Base-by-base conservation (phyloP, 768 basidiomycete genomes). In the Leccinum subgranulosum region DNA sequence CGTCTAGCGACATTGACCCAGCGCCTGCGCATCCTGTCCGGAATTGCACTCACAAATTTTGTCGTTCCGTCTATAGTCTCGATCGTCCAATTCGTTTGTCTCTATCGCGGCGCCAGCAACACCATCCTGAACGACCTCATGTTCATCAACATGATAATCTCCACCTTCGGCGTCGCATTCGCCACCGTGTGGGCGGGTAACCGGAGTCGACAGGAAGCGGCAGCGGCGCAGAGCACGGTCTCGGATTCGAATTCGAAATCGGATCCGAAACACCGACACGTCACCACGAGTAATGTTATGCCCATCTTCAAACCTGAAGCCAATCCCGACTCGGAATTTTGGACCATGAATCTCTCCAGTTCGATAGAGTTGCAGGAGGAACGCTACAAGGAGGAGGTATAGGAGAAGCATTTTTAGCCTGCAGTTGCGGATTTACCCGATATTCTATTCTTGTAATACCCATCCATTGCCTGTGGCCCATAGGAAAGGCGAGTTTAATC, bases 41-140 rank as follows among this genome's bases (percentile, higher is more conserved):
- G 58, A 21, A 71, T 73, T 21, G 69, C 72, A 17, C 64, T 69
- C 45, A 67, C 71, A 6, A 73, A 74, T 53, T 74, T 73, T 51
- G 34, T 69, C n/a, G 54, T 74, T 31, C 73, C 73, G 0, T 60
- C 69, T 1, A 49, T 72, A 19, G 69, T 73, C 56, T 73, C 68
- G 25, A 58, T 75, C 41, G 65, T 11, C 5, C 61, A 59, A 46
- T 55, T 63, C 19, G 28, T 63, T 21, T 49, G 47, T 2, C 19
- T 45, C 34, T 63, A 63, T 29, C 53, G 27, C 15, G 25, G 27
- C 9, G 28, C 41, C 15, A 4, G 45, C n/a, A n/a, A 23, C 14
- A 3, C 27, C 3, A 0, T 46, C 43, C 23, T 63, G 34, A 49
- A 47, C 15, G 46, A 52, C 9, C n/a, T 63, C 2, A n/a, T 59